These are phyloP conservation scores for Candida suzukii DNA, from an alignment of 805 yeast species.

Conservation along the genomic window DNA sequence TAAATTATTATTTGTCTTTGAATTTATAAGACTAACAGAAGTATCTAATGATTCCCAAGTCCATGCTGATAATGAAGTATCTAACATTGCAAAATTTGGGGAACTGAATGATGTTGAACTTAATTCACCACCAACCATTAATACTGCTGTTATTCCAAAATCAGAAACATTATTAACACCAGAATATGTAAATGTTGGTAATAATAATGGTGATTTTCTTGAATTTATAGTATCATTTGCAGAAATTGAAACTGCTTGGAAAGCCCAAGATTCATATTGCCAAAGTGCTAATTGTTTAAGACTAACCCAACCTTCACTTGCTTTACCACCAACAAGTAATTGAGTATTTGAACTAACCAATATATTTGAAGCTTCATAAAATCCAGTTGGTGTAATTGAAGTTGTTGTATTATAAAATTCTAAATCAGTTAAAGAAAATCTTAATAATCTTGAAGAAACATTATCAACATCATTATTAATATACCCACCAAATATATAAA, in stretches of 20 bases:
- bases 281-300: slow-evolving; percentile 70
- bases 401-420: slow-evolving; percentile 34
- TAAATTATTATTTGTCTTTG: slow-evolving; percentile 12
- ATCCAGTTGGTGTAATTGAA: slow-evolving; percentile 47
- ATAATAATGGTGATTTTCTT: slow-evolving; percentile 41
- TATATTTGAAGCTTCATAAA: slow-evolving; percentile 42
- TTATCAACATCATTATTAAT: slow-evolving; percentile 8
- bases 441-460: slow-evolving; percentile 35
- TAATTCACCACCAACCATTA: slow-evolving; percentile 59
- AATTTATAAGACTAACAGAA: slow-evolving; percentile 14
- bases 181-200: slow-evolving; percentile 42
- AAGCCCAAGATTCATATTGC: slow-evolving; percentile 68
- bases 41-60: slow-evolving; percentile 29
- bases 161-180: slow-evolving; percentile 14
- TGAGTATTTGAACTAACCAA: slow-evolving; percentile 38
- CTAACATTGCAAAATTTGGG: slow-evolving; percentile 37
- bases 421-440: slow-evolving; percentile 30
- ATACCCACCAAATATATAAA: slow-evolving; percentile 53
- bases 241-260: slow-evolving; percentile 29
- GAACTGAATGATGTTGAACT: slow-evolving; percentile 25
- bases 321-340: slow-evolving; percentile 60
- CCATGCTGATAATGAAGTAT: slow-evolving; percentile 35
- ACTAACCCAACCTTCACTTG: slow-evolving; percentile 58
- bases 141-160: slow-evolving; percentile 31
- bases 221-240: slow-evolving; percentile 38